Conservation (phyloP, 345 rosid species). For the Lepidium sativum region DNA sequence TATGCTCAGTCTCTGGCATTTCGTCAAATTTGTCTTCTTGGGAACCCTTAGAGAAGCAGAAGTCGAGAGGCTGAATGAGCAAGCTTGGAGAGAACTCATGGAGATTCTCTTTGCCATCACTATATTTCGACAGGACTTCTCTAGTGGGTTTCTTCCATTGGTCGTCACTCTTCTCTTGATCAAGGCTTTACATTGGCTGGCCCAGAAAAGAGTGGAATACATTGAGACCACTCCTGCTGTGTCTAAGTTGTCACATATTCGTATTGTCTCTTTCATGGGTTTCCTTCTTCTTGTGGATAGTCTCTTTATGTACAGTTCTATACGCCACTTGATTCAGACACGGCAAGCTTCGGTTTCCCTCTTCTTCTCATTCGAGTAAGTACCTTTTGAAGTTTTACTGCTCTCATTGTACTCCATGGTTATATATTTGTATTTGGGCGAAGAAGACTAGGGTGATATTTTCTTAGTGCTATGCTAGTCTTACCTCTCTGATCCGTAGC, state of each 20-base stretch:
- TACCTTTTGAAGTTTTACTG: not conserved
- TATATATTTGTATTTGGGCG: not conserved
- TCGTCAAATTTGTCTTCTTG: conserved; percentile 67
- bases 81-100: conserved; percentile 94
- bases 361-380: conserved; percentile 93
- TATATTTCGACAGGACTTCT: conserved; percentile 88
- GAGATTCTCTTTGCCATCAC: conserved; percentile 95
- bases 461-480: not conserved
- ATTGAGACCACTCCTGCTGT: conserved; percentile 92
- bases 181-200: conserved; percentile 93
- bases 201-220: conserved; percentile 94
- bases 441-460: not conserved
- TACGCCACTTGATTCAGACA: conserved; percentile 56
- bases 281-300: conserved; percentile 73
- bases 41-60: conserved; percentile 94
- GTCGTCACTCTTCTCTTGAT: conserved; percentile 65
- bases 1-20: conserved; percentile 82
- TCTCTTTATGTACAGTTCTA: conserved; percentile 58
- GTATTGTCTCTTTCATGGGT: conserved; percentile 79
- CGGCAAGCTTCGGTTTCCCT: conserved; percentile 84
- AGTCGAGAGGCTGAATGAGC: conserved; percentile 88
- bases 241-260: conserved; percentile 51
- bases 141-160: conserved; percentile 74
- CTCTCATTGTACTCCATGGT: not conserved
- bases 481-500: not conserved